Evolutionary conservation across 129 eudicot genomes (phyloP).

Genomic region (Flaveria ramosissima): DNA sequence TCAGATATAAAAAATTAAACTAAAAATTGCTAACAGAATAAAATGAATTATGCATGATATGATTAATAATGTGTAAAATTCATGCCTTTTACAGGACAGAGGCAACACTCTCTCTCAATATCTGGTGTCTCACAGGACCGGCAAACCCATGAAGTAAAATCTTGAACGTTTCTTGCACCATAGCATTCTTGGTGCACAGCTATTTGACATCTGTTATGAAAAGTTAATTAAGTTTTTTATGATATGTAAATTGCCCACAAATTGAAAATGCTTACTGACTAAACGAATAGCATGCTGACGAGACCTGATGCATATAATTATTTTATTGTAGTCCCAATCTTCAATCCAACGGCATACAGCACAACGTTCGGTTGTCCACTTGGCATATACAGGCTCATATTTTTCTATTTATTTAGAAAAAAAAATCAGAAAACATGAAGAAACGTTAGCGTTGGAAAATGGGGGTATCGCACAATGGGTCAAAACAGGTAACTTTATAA

Average conservation of each 20-base stretch:
- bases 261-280: conserved; percentile 1
- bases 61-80: conserved; percentile 17
- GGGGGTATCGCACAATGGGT: neutral
- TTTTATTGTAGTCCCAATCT: conserved; percentile 99
- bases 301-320: conserved; percentile 92
- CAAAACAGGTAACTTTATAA: neutral
- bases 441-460: neutral
- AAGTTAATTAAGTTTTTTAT: neutral
- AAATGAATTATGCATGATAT: neutral
- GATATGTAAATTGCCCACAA: conserved; percentile 8
- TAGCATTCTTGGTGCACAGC: conserved; percentile 99
- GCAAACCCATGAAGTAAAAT: conserved; percentile 98
- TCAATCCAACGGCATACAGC: conserved; percentile 99
- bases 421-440: neutral
- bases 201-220: conserved; percentile 82
- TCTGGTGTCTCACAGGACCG: conserved; percentile 93
- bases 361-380: conserved; percentile 99
- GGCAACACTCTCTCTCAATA: conserved; percentile 89
- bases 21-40: neutral
- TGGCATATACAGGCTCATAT: conserved; percentile 81
- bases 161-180: conserved; percentile 83
- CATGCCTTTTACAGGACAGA: conserved; percentile 96
- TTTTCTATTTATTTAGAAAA: conserved; percentile 52
- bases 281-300: conserved; percentile 1
- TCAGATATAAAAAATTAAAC: neutral